Evolutionary conservation across 345 rosid genomes (phyloP).

Genomic region (Lenwebbia sp.): DNA sequence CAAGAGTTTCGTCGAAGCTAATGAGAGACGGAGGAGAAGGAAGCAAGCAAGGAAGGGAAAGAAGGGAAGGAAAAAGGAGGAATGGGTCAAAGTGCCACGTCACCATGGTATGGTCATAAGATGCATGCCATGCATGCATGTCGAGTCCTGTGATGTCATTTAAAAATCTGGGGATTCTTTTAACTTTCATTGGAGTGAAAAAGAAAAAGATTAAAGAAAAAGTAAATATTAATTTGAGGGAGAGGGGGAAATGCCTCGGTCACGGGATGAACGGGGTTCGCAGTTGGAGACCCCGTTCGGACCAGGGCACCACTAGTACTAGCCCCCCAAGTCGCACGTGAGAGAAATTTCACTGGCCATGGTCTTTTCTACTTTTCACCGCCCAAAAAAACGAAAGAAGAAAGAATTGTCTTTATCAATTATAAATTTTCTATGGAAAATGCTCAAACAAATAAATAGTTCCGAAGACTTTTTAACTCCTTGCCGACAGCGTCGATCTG

Average conservation of each 20-base stretch:
- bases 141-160: background rate
- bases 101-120: background rate
- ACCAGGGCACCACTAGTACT: background rate
- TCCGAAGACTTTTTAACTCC: background rate
- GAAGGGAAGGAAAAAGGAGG: background rate
- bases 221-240: background rate
- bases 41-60: background rate
- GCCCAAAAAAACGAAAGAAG: background rate
- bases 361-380: background rate
- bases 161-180: background rate
- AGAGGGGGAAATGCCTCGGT: background rate
- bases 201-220: background rate
- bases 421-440: background rate
- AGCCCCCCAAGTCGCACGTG: background rate
- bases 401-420: background rate
- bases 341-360: background rate
- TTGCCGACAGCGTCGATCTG: background rate
- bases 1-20: background rate
- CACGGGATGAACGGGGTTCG: background rate
- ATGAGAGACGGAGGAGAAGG: background rate
- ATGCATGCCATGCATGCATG: background rate
- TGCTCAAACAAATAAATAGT: background rate
- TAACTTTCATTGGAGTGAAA: background rate
- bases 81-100: constrained; percentile 29
- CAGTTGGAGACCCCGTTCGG: background rate